Percentiles rank a stretch among this genome's conserved stretches.
Conservation (phyloP, 306 rosid genomes). For the Vicia faba region DNA sequence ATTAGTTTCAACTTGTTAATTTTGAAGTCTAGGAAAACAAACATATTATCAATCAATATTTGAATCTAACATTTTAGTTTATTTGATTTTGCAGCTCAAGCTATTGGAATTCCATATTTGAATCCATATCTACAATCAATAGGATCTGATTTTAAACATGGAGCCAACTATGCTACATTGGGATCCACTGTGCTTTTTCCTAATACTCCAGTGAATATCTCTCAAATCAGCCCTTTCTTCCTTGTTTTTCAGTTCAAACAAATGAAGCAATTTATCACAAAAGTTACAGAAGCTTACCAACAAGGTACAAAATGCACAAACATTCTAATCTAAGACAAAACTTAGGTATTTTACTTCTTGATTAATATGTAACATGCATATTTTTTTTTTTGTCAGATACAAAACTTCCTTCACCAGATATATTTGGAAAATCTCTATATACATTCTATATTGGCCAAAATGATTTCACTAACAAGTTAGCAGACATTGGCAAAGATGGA, state of each 20-base stretch:
- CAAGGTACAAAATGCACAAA: conserved; percentile 43
- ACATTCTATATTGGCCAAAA: conserved; percentile 86
- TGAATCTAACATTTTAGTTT: not conserved
- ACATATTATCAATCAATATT: too few relatives aligned
- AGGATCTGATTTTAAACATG: conserved; percentile 68
- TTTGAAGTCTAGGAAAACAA: too few relatives aligned
- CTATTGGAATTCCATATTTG: conserved; percentile 69
- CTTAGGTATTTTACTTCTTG: too few relatives aligned
- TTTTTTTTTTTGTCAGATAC: conserved; percentile 46
- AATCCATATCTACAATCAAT: conserved; percentile 83
- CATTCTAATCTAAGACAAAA: too few relatives aligned
- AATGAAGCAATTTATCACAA: conserved; percentile 40
- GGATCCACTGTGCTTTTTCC: conserved; percentile 90
- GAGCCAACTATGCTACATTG: conserved; percentile 77
- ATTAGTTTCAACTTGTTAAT: too few relatives aligned
- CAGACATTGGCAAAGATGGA: conserved; percentile 58
- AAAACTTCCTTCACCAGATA: conserved; percentile 61
- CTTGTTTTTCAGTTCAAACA: conserved; percentile 92
- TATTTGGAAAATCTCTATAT: too few relatives aligned
- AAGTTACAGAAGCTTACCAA: conserved; percentile 33
- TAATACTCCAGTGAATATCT: conserved; percentile 45
- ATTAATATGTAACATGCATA: not conserved
- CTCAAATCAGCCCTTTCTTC: conserved; percentile 74
- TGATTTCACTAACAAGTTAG: conserved; percentile 80
- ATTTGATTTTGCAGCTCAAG: conserved; percentile 60